These are phyloP conservation scores for Cladosporium cucumerinum DNA, from an alignment of 2,329 filamentous ascomycete species.

Conservation along the genomic window DNA sequence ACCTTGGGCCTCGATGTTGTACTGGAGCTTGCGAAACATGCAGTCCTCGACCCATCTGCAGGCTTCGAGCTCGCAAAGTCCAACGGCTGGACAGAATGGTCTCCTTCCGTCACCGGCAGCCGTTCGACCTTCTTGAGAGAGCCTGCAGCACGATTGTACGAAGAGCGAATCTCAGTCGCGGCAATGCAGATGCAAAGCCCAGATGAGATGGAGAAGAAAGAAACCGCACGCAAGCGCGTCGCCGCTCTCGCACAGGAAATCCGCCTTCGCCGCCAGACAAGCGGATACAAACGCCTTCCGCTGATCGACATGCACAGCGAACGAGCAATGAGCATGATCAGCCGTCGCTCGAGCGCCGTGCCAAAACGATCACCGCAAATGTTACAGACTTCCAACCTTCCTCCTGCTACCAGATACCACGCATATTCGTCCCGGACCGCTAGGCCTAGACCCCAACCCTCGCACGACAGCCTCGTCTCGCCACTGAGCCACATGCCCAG, in stretches of 20 bases:
- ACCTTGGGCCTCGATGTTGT: slow-evolving; percentile 57
- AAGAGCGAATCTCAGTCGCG: slow-evolving; percentile 44
- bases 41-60: slow-evolving; percentile 37
- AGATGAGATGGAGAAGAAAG: slow-evolving; percentile 34
- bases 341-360: slow-evolving; percentile 22
- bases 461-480: slow-evolving; percentile 2
- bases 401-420: not conserved
- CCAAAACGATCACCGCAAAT: not conserved
- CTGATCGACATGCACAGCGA: slow-evolving; percentile 39
- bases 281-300: slow-evolving; percentile 35
- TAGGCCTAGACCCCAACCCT: not conserved
- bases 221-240: slow-evolving; percentile 42
- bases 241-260: slow-evolving; percentile 44
- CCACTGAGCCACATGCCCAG: not conserved
- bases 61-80: slow-evolving; percentile 53
- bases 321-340: slow-evolving; percentile 34
- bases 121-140: slow-evolving; percentile 59
- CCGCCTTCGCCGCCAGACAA: slow-evolving; percentile 35
- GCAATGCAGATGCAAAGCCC: slow-evolving; percentile 34
- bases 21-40: slow-evolving; percentile 48
- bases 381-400: not conserved
- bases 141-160: slow-evolving; percentile 58
- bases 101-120: slow-evolving; percentile 43
- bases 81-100: slow-evolving; percentile 58
- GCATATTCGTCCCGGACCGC: not conserved